These are phyloP conservation scores for Arabis alpina DNA, from an alignment of 345 rosid genomes.

Conservation along the genomic window DNA sequence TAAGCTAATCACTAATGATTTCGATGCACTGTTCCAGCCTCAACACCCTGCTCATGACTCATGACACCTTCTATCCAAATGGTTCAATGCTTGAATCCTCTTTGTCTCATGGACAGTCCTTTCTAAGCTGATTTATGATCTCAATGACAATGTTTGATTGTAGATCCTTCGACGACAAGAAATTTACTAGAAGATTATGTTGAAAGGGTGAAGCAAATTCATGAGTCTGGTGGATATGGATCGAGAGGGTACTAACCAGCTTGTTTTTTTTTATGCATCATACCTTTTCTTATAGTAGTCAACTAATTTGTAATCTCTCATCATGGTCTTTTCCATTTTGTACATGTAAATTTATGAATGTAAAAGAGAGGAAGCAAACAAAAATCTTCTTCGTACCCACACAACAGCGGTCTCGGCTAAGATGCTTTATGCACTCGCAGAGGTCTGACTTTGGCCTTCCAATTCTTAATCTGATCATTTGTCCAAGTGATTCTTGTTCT, in stretches of 20 bases:
- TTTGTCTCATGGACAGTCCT: background rate
- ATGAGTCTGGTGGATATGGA: slow-evolving; percentile 90
- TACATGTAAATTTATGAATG: slow-evolving; percentile 88
- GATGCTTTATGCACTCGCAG: too few species aligned
- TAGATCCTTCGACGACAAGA: slow-evolving; percentile 84
- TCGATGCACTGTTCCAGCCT: slow-evolving; percentile 94
- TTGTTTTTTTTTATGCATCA: slow-evolving; percentile 11
- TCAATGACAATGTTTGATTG: slow-evolving; percentile 31
- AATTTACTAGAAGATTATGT: slow-evolving; percentile 86
- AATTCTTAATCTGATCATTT: too few species aligned
- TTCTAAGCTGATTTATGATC: slow-evolving; percentile 5
- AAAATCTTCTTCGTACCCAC: too few species aligned
- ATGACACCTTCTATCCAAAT: slow-evolving; percentile 87
- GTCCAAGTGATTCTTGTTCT: too few species aligned
- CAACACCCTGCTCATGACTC: slow-evolving; percentile 99
- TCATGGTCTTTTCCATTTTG: slow-evolving; percentile 2
- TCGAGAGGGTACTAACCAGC: slow-evolving; percentile 81
- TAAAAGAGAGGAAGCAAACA: slow-evolving; percentile 98
- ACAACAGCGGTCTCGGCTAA: too few species aligned
- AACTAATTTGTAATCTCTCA: background rate
- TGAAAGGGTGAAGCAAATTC: slow-evolving; percentile 73
- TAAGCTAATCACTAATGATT: too few species aligned
- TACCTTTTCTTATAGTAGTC: background rate
- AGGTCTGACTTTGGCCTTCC: too few species aligned
- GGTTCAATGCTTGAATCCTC: slow-evolving; percentile 50